phyloP scores from a whole-genome alignment of 2,329 filamentous ascomycete genomes.

The Talaromyces islandicus region DNA sequence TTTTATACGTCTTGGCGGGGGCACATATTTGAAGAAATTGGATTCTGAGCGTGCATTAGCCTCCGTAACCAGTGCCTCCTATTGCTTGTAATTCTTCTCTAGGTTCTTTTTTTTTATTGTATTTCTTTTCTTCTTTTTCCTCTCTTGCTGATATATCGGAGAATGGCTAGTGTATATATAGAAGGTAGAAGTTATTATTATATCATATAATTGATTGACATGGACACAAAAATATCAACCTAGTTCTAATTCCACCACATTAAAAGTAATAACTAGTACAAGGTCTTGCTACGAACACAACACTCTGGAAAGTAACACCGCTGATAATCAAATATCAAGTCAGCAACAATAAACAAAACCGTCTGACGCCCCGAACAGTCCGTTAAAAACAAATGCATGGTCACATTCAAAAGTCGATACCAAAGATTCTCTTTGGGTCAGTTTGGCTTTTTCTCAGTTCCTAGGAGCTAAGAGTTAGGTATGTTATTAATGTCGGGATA shows the following conservation, averaged over 20 bases:
- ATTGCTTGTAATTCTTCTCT: constrained; percentile 8
- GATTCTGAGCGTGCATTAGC: constrained; percentile 14
- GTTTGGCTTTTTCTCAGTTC: constrained; percentile 3
- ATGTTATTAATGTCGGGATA: constrained; percentile 13
- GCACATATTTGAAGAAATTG: constrained; percentile 13
- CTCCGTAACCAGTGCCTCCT: constrained; percentile 13
- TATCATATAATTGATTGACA: too few relatives aligned
- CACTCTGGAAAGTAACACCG: not conserved
- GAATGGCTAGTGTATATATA: too few relatives aligned
- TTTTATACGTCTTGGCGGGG: constrained; percentile 13
- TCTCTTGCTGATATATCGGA: too few relatives aligned
- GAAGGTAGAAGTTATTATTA: too few relatives aligned
- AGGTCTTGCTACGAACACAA: not conserved
- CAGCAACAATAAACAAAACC: constrained; percentile 4
- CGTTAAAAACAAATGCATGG: not conserved
- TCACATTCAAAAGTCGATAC: not conserved
- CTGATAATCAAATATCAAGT: not conserved
- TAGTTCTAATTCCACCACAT: not conserved
- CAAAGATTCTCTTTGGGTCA: not conserved
- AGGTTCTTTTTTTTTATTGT: too few relatives aligned
- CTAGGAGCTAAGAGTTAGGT: constrained; percentile 13
- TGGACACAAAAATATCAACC: too few relatives aligned
- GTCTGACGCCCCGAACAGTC: not conserved
- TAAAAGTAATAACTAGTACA: not conserved
- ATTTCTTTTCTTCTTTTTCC: too few relatives aligned